phyloP scores from a whole-genome alignment of 106 monocot species.

The Platanthera zijinensis region DNA sequence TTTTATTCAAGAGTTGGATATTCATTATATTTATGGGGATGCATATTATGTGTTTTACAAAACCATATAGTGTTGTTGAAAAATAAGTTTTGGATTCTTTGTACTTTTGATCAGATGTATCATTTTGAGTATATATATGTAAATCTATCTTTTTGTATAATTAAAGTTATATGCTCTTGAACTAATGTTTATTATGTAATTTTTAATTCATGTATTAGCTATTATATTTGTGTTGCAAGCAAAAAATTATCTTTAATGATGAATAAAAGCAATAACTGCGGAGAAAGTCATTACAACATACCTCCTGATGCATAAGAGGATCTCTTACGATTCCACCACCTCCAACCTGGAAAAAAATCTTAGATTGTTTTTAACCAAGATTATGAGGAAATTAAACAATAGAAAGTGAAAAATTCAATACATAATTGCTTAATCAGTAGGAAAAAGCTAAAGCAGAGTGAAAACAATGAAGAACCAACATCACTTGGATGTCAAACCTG shows the following conservation, averaged over 20 bases:
- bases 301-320: conserved; percentile 89
- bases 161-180: too few species aligned
- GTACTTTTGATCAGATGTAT: too few species aligned
- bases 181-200: too few species aligned
- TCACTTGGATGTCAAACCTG: conserved; percentile 40
- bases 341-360: conserved; percentile 51
- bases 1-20: too few species aligned
- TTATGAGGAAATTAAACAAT: background rate
- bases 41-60: too few species aligned
- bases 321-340: conserved; percentile 94
- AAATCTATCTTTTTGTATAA: too few species aligned
- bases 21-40: too few species aligned
- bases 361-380: background rate
- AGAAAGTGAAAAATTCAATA: background rate
- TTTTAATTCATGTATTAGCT: background rate
- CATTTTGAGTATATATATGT: background rate
- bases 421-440: background rate
- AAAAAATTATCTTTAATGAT: background rate
- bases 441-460: background rate
- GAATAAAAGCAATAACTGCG: background rate
- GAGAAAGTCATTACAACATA: conserved; percentile 15
- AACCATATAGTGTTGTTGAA: too few species aligned
- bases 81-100: too few species aligned
- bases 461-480: too few species aligned
- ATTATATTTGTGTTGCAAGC: background rate